phyloP scores from a whole-genome alignment of 768 basidiomycete species.

The Rhizopogon salebrosus region DNA sequence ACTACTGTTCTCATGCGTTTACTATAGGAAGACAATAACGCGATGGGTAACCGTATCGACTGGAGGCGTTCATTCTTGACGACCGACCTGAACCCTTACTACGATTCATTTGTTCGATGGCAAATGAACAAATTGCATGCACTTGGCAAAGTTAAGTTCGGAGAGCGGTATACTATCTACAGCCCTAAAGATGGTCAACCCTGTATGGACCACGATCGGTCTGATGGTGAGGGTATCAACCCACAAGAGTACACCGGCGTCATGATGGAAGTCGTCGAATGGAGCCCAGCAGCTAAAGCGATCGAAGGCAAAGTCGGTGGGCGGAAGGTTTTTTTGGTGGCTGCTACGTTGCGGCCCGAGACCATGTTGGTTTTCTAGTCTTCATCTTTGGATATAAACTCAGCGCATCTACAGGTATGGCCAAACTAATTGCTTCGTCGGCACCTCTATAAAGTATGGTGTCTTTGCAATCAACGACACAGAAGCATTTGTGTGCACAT shows the following conservation, averaged over 20 bases:
- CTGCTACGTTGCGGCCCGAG: slow-evolving; percentile 93
- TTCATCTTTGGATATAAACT: neutral
- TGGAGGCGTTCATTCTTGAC: slow-evolving; percentile 96
- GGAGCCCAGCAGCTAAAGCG: slow-evolving; percentile 65
- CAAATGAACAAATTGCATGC: slow-evolving; percentile 90
- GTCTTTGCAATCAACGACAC: slow-evolving; percentile 83
- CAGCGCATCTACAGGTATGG: slow-evolving; percentile 66
- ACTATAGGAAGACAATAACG: slow-evolving; percentile 62
- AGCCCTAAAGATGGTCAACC: slow-evolving; percentile 98
- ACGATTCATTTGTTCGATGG: slow-evolving; percentile 96
- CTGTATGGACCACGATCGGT: slow-evolving; percentile 99
- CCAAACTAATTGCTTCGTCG: slow-evolving; percentile 97
- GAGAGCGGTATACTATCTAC: slow-evolving; percentile 97
- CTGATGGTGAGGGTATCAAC: slow-evolving; percentile 89
- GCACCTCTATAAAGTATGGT: slow-evolving; percentile 85
- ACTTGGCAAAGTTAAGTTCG: slow-evolving; percentile 94
- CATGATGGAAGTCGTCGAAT: slow-evolving; percentile 90
- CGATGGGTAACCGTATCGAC: slow-evolving; percentile 93
- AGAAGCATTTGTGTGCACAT: slow-evolving; percentile 85
- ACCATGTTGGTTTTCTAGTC: slow-evolving; percentile 65
- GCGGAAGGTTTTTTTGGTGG: slow-evolving; percentile 86
- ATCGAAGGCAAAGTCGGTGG: slow-evolving; percentile 67
- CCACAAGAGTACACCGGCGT: slow-evolving; percentile 94
- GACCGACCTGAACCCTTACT: slow-evolving; percentile 94
- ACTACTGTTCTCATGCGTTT: neutral